A percentile compares a stretch with the other conserved stretches of the same genome.
phyloP scores from a whole-genome alignment of 2,329 filamentous ascomycete species.

The Aspergillus awamori region DNA sequence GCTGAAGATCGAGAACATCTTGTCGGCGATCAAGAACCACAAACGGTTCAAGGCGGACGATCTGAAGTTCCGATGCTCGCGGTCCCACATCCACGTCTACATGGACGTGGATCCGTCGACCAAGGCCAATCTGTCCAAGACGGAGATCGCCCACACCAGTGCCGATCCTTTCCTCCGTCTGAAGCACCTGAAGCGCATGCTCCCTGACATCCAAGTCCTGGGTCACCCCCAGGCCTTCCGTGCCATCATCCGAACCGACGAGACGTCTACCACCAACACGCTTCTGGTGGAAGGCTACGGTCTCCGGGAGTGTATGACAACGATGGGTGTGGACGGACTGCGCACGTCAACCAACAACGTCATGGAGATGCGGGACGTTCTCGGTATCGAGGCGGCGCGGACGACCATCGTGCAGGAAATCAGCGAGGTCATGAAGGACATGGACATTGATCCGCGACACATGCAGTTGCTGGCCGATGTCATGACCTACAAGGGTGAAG shows the following conservation, averaged over 20 bases:
- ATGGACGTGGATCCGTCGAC: constrained; percentile 55
- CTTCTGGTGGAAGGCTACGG: constrained; percentile 93
- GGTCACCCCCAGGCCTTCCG: constrained; percentile 84
- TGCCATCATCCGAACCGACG: constrained; percentile 84
- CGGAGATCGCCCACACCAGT: constrained; percentile 48
- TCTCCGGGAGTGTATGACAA: constrained; percentile 85
- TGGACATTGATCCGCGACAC: constrained; percentile 95
- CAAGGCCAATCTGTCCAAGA: constrained; percentile 43
- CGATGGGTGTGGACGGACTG: constrained; percentile 82
- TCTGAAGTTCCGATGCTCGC: constrained; percentile 58
- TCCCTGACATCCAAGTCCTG: constrained; percentile 83
- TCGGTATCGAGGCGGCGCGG: constrained; percentile 93
- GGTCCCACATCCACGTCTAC: constrained; percentile 69
- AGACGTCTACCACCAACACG: constrained; percentile 69
- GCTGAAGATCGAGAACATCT: constrained; percentile 72
- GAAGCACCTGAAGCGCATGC: constrained; percentile 78
- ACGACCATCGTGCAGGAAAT: constrained; percentile 90
- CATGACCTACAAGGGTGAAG: constrained; percentile 98
- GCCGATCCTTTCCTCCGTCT: constrained; percentile 61
- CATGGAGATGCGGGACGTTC: constrained; percentile 82
- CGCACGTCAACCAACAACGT: constrained; percentile 79
- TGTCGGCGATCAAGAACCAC: constrained; percentile 73
- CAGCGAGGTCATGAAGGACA: constrained; percentile 81
- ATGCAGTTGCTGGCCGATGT: constrained; percentile 97
- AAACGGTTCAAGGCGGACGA: constrained; percentile 74